Evolutionary conservation across 305 asterid genomes (phyloP).

Genomic region (Rubia balearica): DNA sequence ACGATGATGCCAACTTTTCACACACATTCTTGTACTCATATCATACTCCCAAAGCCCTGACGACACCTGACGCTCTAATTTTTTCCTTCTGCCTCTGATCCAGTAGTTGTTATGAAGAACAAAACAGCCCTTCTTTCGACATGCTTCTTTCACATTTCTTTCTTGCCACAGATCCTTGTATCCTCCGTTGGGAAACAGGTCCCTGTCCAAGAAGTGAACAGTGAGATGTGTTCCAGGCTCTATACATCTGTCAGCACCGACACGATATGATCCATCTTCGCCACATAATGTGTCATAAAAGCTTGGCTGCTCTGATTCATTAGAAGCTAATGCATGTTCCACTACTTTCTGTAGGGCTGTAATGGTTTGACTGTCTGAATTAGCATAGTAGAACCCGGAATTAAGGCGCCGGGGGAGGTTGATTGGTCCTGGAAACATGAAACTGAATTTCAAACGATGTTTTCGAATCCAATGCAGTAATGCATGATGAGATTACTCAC

Average conservation of each 20-base stretch:
- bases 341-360: conserved; percentile 75
- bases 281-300: conserved; percentile 86
- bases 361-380: conserved; percentile 60
- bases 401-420: conserved; percentile 92
- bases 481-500: neutral
- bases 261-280: conserved; percentile 56
- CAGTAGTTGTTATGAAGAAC: conserved; percentile 63
- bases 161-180: conserved; percentile 60
- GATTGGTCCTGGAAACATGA: conserved; percentile 57
- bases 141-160: conserved; percentile 42
- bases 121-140: conserved; percentile 46
- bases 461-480: neutral
- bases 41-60: conserved; percentile 89
- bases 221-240: conserved; percentile 60
- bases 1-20: conserved; percentile 47
- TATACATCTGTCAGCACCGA: conserved; percentile 57
- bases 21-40: conserved; percentile 58
- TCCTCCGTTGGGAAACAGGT: conserved; percentile 87
- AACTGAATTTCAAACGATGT: neutral
- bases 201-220: conserved; percentile 63
- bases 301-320: conserved; percentile 91
- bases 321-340: conserved; percentile 64
- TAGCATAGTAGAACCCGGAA: conserved; percentile 85
- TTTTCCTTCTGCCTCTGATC: conserved; percentile 64
- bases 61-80: conserved; percentile 45